Percentiles rank a stretch among this genome's conserved stretches.
Conservation (phyloP, 768 basidiomycete genomes). For the Mycena crocata region DNA sequence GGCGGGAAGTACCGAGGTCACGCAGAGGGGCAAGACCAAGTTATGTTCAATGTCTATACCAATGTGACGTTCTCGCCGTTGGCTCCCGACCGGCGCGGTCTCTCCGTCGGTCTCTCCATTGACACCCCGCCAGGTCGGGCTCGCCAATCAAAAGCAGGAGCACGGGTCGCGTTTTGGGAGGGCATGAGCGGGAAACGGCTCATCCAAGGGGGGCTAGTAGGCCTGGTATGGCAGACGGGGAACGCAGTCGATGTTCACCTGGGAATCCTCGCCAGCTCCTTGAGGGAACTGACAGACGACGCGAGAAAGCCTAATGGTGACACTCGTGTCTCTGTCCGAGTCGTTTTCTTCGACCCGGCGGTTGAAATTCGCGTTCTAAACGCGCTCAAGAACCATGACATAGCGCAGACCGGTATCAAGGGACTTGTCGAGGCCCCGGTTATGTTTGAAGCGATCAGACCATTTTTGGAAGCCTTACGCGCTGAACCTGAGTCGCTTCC, state of each 20-base stretch:
- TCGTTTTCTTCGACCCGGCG: slow-evolving; percentile 73
- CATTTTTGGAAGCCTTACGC: slow-evolving; percentile 73
- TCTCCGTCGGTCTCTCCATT: slow-evolving; percentile 59
- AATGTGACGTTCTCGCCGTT: slow-evolving; percentile 59
- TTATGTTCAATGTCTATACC: slow-evolving; percentile 75
- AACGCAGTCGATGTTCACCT: slow-evolving; percentile 58
- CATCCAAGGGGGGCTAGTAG: slow-evolving; percentile 71
- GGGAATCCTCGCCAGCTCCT: slow-evolving; percentile 60
- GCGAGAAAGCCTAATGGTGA: slow-evolving; percentile 41
- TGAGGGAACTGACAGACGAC: slow-evolving; percentile 58
- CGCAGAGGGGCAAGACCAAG: slow-evolving; percentile 54
- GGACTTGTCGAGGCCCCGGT: slow-evolving; percentile 71
- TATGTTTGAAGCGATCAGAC: slow-evolving; percentile 75
- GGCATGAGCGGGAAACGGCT: slow-evolving; percentile 68
- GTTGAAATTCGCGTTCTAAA: slow-evolving; percentile 61
- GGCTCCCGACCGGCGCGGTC: slow-evolving; percentile 62
- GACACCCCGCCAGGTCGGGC: slow-evolving; percentile 70
- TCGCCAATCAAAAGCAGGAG: slow-evolving; percentile 49
- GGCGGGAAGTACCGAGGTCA: slow-evolving; percentile 71
- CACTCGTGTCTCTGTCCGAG: slow-evolving; percentile 55
- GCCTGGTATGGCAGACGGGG: slow-evolving; percentile 60
- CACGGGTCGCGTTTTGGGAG: slow-evolving; percentile 71
- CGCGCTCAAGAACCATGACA: slow-evolving; percentile 36
- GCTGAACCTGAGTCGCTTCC: slow-evolving; percentile 69
- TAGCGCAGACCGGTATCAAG: slow-evolving; percentile 35